phyloP scores from a whole-genome alignment of 768 basidiomycete genomes.

The Suillus bovinus region DNA sequence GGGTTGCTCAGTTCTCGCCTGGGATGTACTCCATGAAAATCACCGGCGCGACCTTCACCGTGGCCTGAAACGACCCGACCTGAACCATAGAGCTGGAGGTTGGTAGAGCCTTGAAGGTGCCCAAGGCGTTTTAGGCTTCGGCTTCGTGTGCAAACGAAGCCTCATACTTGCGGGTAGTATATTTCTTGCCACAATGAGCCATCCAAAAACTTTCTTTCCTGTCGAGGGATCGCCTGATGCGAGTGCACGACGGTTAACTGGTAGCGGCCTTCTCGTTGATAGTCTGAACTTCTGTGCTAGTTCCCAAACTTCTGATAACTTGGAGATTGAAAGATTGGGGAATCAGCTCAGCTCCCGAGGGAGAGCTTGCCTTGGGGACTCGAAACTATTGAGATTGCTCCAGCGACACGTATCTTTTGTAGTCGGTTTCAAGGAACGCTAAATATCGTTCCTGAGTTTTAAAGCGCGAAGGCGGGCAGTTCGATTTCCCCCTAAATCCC shows the following conservation, averaged over 20 bases:
- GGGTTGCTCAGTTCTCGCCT: not conserved
- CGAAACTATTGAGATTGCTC: too few species aligned
- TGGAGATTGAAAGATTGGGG: too few species aligned
- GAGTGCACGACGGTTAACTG: not conserved
- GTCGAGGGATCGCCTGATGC: not conserved
- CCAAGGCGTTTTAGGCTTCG: not conserved
- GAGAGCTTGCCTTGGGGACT: too few species aligned
- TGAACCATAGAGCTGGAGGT: constrained; percentile 2
- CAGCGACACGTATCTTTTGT: too few species aligned
- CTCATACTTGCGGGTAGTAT: not conserved
- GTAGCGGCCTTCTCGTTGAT: not conserved
- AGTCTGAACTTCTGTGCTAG: too few species aligned
- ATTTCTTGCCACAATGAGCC: not conserved
- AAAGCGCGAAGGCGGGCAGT: too few species aligned
- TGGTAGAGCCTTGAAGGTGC: not conserved
- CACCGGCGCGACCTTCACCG: not conserved
- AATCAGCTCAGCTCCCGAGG: too few species aligned
- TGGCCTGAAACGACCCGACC: not conserved
- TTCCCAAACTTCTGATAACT: too few species aligned
- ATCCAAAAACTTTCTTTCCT: not conserved
- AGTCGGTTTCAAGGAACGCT: too few species aligned
- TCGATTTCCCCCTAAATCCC: too few species aligned
- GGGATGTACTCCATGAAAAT: constrained; percentile 6
- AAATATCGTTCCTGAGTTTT: too few species aligned
- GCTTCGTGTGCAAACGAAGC: not conserved